Evolutionary conservation across 106 monocot genomes (phyloP), one percentile per base, ranked within the genome.

Genomic region (Dioscorea dumetorum): DNA sequence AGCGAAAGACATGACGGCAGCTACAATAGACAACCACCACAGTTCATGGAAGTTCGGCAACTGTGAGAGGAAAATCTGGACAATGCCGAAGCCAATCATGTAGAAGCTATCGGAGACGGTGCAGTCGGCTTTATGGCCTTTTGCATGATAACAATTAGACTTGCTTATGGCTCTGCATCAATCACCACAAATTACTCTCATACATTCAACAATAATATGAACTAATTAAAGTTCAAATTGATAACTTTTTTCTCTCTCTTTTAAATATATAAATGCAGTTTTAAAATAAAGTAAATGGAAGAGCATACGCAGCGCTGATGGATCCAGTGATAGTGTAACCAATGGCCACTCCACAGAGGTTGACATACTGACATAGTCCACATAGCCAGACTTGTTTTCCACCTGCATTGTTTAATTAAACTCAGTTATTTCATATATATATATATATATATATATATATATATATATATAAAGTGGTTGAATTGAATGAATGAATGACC

Each of bases 251-350:
- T 33, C n/a, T n/a, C n/a, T n/a, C n/a, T n/a, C n/a, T 16, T 54
- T 12, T 24, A 28, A 70, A 16, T 24, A 33, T 24, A 11, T 14
- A 24, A 49, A 24, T 4, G 22, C 16, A 68, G 3, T 6, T 57
- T 20, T 17, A 13, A 22, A 58, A 22, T 12, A 35, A 21, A 9
- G 60, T 13, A 17, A 75, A 50, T 67, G 28, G 14, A 57, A 48
- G 57, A 66, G 14, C 80, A 78, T 85, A 92, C 88, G 72, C 80
- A 1, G 80, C 80, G 59, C 91, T 88, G 24, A 80, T 80, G 3
- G 85, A 77, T 18, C 85, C 85, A 3, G 91, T 92, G 58, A 92
- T 85, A 13, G 85, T 88, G 76, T 92, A 92, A 8, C 91, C 91
- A 11, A 92, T 67, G 49, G 82, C 70, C 0, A 74, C 72, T 61